Base-by-base conservation (phyloP, 768 basidiomycete species). In the Coprinopsis strossmayeri region DNA sequence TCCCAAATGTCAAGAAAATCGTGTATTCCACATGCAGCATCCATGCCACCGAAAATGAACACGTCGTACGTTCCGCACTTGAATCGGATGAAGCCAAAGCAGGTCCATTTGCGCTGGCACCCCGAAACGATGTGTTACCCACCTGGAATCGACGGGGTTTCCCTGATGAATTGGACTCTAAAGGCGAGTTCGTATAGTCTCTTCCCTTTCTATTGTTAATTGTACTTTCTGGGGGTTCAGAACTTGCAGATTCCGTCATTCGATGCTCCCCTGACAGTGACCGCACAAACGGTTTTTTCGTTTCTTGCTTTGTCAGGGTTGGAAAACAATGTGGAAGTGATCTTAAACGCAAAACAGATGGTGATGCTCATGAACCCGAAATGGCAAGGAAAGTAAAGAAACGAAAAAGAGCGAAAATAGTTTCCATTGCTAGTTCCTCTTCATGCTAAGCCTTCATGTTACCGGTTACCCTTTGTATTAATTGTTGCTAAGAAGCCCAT, bases 11-110 rank as follows among this genome's bases (percentile, higher is more conserved):
- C 28, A 66, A 73, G 50, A 81, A 78, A 57, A 91, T 99, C 57
- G 93, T 93, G 23, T 98, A 99, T 65, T 98, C 94, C 20, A 99
- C 96, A n/a, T 99, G 95, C 62, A 96, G 92, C 53, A 72, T 96
- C 40, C 86, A 97, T 64, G 78, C 87, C 12, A 77, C 76, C 34
- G 96, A 99, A 61, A 94, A 99, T 64, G 96, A 99, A 62, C 81
- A 82, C 50, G 96, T 98, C 48, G 89, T 97, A 7, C 70, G 78
- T 5, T 71, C 78, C 46, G 84, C 85, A 2, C 73, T 98, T 38
- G 69, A 69, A 47, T 86, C 84, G 23, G 74, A 81, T 7, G 88
- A 92, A 61, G 89, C 88, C 18, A 58, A 59, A 26, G 59, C 58
- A 26, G 74, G 72, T 23, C 65, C 67, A 2, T 98, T 95, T 70